These are phyloP conservation scores for Arxiozyma heterogenica DNA, from an alignment of 1,139 yeast genomes.

Conservation along the genomic window DNA sequence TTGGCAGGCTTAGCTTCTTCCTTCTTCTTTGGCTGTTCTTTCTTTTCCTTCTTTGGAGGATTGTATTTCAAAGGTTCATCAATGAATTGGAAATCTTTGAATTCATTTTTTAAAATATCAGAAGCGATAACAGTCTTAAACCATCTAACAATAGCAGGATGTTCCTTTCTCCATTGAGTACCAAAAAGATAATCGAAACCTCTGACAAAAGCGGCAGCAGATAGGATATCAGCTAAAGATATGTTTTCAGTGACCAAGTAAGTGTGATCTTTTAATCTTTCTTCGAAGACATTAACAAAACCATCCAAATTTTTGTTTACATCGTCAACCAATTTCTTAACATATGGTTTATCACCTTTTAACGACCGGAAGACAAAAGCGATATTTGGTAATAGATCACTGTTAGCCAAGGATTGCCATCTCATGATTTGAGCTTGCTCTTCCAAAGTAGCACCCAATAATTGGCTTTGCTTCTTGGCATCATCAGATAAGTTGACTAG, in stretches of 20 bases:
- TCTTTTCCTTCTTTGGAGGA: slow-evolving; percentile 57
- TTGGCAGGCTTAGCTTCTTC: slow-evolving; percentile 14
- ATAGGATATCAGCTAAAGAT: slow-evolving; percentile 73
- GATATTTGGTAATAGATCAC: slow-evolving; percentile 49
- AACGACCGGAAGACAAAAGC: slow-evolving; percentile 37
- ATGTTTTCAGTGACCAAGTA: slow-evolving; percentile 87
- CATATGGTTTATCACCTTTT: slow-evolving; percentile 52
- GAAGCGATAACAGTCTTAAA: slow-evolving; percentile 59
- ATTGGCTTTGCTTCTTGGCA: slow-evolving; percentile 22
- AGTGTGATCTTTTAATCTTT: slow-evolving; percentile 64
- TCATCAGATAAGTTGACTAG: slow-evolving; percentile 27
- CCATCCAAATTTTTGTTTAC: slow-evolving; percentile 36
- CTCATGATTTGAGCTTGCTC: slow-evolving; percentile 65
- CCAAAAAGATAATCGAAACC: slow-evolving; percentile 66
- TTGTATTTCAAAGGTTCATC: slow-evolving; percentile 48
- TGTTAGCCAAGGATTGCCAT: slow-evolving; percentile 78
- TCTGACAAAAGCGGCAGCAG: slow-evolving; percentile 52
- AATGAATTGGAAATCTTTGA: slow-evolving; percentile 44
- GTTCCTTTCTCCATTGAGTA: slow-evolving; percentile 60
- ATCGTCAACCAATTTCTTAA: slow-evolving; percentile 70
- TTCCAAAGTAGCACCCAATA: slow-evolving; percentile 52
- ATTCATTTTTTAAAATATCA: slow-evolving; percentile 44
- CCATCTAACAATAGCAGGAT: slow-evolving; percentile 82
- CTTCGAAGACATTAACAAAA: slow-evolving; percentile 44
- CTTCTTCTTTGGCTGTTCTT: slow-evolving; percentile 20